Evolutionary conservation across 2,329 filamentous ascomycete genomes (phyloP), one percentile per base, ranked within the genome.

Genomic region (Xylariaceae sp.): DNA sequence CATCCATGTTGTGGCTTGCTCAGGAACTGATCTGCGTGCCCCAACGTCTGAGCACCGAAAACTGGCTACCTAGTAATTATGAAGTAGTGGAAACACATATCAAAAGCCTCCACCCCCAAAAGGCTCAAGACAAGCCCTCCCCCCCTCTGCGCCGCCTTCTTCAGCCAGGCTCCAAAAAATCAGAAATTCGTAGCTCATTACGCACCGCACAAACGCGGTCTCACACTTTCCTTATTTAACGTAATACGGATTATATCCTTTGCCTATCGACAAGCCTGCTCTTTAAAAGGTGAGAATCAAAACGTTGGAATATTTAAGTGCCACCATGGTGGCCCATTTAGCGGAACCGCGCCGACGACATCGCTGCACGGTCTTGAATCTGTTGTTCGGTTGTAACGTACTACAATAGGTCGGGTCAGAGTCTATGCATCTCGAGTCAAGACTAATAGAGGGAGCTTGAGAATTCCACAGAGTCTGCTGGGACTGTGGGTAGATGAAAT

Each of bases 351-450:
- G 69, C 68, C 20, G 71, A 67, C 7, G 78, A 76, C 2, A 71
- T 72, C 51, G 70, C 69, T 50, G 74, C 76, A 41, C 88, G 81
- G 60, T 91, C 85, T 67, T 89, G 84, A 64, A 94, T 92, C 72
- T 88, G 80, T 70, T 83, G 82, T 75, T 94, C 91, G 45, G 90
- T 94, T 64, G 86, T 83, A 77, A 89, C 82, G 80, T 95, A 95
- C 57, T 59, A 21, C 18, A 47, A 39, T 18, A 32, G 43, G 55
- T 20, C 56, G 56, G 49, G 4, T 36, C 36, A 33, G 30, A 32
- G 20, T 50, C 41, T 44, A 6, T n/a, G n/a, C n/a, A 10, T 10
- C 8, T 29, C 29, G 7, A 27, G 16, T 6, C 24, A 26, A 43
- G 15, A 26, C 10, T 9, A 15, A n/a, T 39, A 16, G 13, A 8